Percentiles rank a stretch among this genome's conserved stretches.
These are phyloP conservation scores for Peronospora tabacina DNA, from an alignment of 352 stramenopile genomes.

Conservation along the genomic window DNA sequence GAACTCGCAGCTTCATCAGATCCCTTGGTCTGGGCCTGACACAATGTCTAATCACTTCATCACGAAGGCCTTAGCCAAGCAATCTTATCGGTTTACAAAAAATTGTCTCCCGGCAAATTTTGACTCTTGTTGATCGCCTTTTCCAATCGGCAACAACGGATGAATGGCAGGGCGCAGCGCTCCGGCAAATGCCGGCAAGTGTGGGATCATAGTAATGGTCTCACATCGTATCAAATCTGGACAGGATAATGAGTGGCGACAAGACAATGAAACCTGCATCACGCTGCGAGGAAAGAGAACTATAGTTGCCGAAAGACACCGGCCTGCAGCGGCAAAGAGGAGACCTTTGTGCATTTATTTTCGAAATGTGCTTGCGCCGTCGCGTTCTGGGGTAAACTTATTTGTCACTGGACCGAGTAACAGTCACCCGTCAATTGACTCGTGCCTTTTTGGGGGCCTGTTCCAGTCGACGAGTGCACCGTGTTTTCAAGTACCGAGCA, in stretches of 20 bases:
- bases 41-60: no score
- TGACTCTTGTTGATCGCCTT: not conserved
- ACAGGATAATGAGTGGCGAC: not conserved
- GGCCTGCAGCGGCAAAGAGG: not conserved
- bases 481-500: no score
- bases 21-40: no score
- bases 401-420: not conserved
- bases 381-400: not conserved
- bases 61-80: no score
- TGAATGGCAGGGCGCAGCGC: not conserved
- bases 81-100: no score
- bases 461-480: no score
- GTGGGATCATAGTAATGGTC: not conserved
- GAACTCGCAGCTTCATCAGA: no score
- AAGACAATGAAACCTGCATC: not conserved
- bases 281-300: not conserved
- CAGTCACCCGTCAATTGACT: not conserved
- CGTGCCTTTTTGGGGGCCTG: no score
- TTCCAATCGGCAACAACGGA: not conserved
- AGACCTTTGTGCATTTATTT: not conserved
- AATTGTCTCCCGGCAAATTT: not conserved
- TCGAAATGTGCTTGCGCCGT: not conserved
- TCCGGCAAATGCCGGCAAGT: not conserved
- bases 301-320: not conserved
- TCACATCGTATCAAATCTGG: constrained; percentile 1